Evolutionary conservation across 371 early-diverging fungal species (phyloP).

Genomic region (Mortierella sp.): DNA sequence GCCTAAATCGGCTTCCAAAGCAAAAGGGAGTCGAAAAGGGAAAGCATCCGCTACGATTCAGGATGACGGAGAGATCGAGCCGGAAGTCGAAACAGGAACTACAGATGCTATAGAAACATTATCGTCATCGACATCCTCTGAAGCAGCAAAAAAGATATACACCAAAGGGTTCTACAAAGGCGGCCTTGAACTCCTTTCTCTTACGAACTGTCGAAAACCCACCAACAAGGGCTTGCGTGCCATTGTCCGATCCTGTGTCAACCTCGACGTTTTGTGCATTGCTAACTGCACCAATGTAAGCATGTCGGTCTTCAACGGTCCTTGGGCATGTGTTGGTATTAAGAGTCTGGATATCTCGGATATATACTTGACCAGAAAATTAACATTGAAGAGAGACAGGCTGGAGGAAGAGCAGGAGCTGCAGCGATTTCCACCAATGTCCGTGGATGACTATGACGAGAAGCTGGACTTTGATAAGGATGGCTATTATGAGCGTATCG

Average conservation of each 20-base stretch:
- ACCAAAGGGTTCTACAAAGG: constrained; percentile 2
- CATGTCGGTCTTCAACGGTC: constrained; percentile 24
- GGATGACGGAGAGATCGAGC: background rate
- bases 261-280: constrained; percentile 12
- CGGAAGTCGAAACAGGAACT: too few species aligned
- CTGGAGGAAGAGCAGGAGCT: background rate
- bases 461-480: constrained; percentile 2
- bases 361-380: background rate
- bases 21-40: background rate
- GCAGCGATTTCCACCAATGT: background rate
- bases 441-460: background rate
- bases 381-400: background rate
- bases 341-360: constrained; percentile 9
- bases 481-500: constrained; percentile 16
- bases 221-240: constrained; percentile 24
- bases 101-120: background rate
- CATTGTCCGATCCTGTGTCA: constrained; percentile 34
- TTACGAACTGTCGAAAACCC: constrained; percentile 12
- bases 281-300: background rate
- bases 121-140: background rate
- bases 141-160: constrained; percentile 9
- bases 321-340: constrained; percentile 24
- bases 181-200: constrained; percentile 9
- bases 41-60: background rate
- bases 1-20: background rate